Evolutionary conservation across 768 basidiomycete genomes (phyloP), one percentile per base, ranked within the genome.

Genomic region (Trametes punicea): DNA sequence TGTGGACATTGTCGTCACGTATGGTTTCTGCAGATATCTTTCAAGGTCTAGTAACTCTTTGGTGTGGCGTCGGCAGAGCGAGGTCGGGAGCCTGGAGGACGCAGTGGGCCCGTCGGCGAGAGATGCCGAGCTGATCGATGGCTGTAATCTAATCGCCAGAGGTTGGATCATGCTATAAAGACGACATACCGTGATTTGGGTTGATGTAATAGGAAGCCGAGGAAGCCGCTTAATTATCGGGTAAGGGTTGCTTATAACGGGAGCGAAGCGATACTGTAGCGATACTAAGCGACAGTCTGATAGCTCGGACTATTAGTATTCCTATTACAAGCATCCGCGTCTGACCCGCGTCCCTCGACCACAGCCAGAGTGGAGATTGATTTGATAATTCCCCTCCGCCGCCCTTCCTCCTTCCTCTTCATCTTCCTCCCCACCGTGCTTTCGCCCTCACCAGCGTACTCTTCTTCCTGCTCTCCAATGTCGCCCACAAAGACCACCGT

Each of bases 401-500:
- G 20, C 41, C 42, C 52, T 48, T 33, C 31, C 44, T 36, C 54
- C 33, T 10, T 44, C 49, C 39, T 46, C 42, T 26, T 21, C n/a
- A 36, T 40, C 36, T 18, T 15, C 40, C 44, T 54, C 48, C 21
- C 27, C 25, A n/a, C 27, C 33, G 6, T 49, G 26, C 31, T 44
- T 36, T 23, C 27, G 4, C 9, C 15, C 29, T 46, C 38, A 29
- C 41, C 21, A 34, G 3, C 38, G 2, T 18, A n/a, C 20, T 38
- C 51, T 27, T 25, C 33, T 11, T 10, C 42, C 30, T 23, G 40
- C 18, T 11, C 45, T 29, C 47, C 29, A 33, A 58, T 58, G 57
- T 52, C 57, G 23, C 53, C 36, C 7, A 55, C 58, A 2, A 60
- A 51, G 48, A 48, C 57, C 21, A 45, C 55, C 31, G 46, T 45